Base-by-base conservation (phyloP, 345 rosid genomes). In the Gossypium ekmanianum region DNA sequence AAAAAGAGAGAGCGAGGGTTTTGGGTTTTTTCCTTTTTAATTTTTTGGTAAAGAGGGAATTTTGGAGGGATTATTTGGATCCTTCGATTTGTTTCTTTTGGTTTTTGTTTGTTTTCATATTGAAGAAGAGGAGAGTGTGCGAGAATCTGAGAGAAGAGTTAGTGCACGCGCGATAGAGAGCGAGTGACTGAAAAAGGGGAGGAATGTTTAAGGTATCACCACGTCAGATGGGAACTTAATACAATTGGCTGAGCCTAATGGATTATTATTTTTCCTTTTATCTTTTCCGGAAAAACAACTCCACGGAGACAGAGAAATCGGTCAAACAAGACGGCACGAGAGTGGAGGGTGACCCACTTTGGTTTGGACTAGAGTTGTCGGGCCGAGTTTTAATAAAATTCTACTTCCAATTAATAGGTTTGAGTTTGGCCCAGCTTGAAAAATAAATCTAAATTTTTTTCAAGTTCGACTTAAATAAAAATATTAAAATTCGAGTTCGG, bases 381-480 rank as follows among this genome's bases (percentile, higher is more conserved):
- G 0, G 34, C 4, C 4, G 4, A 29, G 34, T 29, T 29, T 0
- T 29, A 3, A 29, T 29, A 29, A 29, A 29, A 29, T 29, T 29
- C 0, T 29, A 29, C 1, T 29, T 29, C 0, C 4, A 2, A 0
- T 29, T 29, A 1, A 29, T 29, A 3, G 1, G 34, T 29, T 29
- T 4, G 1, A 0, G 1, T 29, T 29, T 29, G 5, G 0, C 34
- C 1, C 0, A 0, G 24, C 24, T 22, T 22, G 1, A 29, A 29
- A 29, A 0, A 3, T 29, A 0, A 0, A 29, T 29, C 4, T 29
- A 29, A 29, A 29, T 29, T 29, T 29, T 27, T 29, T 29, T 0
- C 0, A 29, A 34, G 1, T 34, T 34, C 0, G 0, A 4, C 0
- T 0, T 0, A 0, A 0, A 34, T 34, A 34, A 34, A 29, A 34